Evolutionary conservation across 805 yeast species (phyloP), one percentile per base, ranked within the genome.

Genomic region (Ogataea paraovalis): DNA sequence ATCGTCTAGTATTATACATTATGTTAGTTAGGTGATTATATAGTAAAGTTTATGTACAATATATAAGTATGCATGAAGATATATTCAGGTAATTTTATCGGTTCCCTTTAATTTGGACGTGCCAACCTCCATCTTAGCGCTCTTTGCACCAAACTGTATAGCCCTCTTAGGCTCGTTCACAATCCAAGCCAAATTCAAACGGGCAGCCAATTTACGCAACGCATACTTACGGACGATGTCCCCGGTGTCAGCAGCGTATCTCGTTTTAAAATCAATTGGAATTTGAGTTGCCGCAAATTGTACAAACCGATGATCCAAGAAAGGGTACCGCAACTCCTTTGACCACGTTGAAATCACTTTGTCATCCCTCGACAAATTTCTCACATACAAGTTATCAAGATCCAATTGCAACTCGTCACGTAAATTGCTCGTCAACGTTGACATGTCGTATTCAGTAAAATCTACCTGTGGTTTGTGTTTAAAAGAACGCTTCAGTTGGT

Each of bases 101-200:
- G 91, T 85, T 0, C 98, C 98, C 57, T 82, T 85, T 37, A 78
- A 72, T 55, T 80, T 85, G 3, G 91, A 84, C 39, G 85, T 79
- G 1, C 92, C 92, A 3, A 81, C 74, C 52, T 86, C 91, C 84
- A 94, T 81, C 65, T 92, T 95, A 1, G 99, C 99, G 61, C 96
- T 85, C 53, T 86, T 83, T 0, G 98, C 87, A 0, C 99, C 99
- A 65, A 94, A 94, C 61, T 94, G 99, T 50, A 94, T 90, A 0
- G 99, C 99, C 41, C 99, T 73, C 61, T 94, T 94, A 1, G 85
- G 80, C 60, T 94, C 98, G 20, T 72, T 70, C 16, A 80, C 68
- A 0, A 90, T 94, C 62, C 73, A 75, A 0, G 53, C 61, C 18
- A 84, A 54, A 0, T 57, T 62, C 32, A 62, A 45, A 1, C n/a